Percentiles rank a stretch among this genome's conserved stretches.
Conservation (phyloP, 163 green algal genomes). For the Coccomyxa subellipsoidea region DNA sequence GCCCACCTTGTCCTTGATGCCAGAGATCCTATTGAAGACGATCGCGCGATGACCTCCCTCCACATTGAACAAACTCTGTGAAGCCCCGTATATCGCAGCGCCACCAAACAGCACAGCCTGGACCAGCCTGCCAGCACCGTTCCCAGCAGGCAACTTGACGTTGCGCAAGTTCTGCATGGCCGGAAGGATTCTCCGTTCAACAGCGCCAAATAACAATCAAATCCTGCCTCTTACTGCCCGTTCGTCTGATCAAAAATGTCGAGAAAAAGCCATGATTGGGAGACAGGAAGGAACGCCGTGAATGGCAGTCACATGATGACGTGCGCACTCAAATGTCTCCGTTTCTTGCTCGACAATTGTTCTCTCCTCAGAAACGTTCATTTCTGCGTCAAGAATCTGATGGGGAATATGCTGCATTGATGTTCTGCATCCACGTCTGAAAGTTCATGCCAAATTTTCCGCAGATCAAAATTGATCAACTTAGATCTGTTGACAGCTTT, state of each 20-base stretch:
- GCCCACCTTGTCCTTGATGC: slow-evolving; percentile 90
- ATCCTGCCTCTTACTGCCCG: too few species aligned
- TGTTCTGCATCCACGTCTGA: background rate
- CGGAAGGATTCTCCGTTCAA: background rate
- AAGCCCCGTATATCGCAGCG: slow-evolving; percentile 65
- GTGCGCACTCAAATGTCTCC: too few species aligned
- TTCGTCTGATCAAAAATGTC: too few species aligned
- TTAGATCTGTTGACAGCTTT: background rate
- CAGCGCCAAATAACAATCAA: too few species aligned
- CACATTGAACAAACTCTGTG: slow-evolving; percentile 97
- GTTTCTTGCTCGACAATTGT: too few species aligned
- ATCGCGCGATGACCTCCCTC: slow-evolving; percentile 98
- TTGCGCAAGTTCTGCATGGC: slow-evolving; percentile 51
- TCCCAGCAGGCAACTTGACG: slow-evolving; percentile 35
- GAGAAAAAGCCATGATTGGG: too few species aligned
- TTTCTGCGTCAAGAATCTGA: background rate
- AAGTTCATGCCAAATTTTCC: background rate
- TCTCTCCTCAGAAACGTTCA: too few species aligned
- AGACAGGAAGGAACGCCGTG: too few species aligned
- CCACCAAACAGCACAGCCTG: slow-evolving; percentile 42
- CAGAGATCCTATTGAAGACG: slow-evolving; percentile 95
- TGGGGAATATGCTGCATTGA: background rate
- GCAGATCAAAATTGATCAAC: background rate
- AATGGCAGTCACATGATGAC: too few species aligned
- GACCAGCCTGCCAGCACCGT: slow-evolving; percentile 24